Percentiles rank a stretch among this genome's conserved stretches.
phyloP scores from a whole-genome alignment of 169 alveolate genomes.

The Ichthyophthirius multifiliis region DNA sequence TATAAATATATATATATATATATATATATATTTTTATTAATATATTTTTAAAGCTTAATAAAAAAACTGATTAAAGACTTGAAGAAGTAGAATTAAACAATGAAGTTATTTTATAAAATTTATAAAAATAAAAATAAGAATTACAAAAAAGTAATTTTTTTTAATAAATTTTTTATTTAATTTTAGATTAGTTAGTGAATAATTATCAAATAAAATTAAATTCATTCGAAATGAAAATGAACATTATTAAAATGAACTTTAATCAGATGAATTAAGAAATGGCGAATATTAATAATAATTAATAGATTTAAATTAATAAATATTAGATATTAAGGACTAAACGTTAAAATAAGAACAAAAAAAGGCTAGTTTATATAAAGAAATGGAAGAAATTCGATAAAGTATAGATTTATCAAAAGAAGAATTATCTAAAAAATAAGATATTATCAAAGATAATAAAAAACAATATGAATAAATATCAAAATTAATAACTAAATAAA shows the following conservation, averaged over 20 bases:
- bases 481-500: slow-evolving; percentile 19
- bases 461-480: slow-evolving; percentile 12
- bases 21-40: no score
- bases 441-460: slow-evolving; percentile 17
- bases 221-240: no score
- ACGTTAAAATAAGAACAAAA: no score
- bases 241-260: no score
- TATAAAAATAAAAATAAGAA: slow-evolving; percentile 4
- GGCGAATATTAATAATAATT: not conserved
- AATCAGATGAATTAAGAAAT: no score
- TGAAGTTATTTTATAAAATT: slow-evolving; percentile 10
- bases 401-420: slow-evolving; percentile 7
- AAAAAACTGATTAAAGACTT: slow-evolving; percentile 23
- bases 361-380: not conserved
- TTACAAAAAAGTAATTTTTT: slow-evolving; percentile 23
- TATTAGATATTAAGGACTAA: no score
- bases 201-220: no score
- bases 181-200: no score
- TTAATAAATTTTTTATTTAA: no score
- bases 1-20: not conserved
- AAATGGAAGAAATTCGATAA: slow-evolving; percentile 21
- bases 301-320: not conserved
- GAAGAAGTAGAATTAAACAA: slow-evolving; percentile 2
- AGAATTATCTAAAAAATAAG: slow-evolving; percentile 23
- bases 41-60: not conserved